phyloP scores from a whole-genome alignment of 2,329 filamentous ascomycete genomes.

The Rugonectria rugulosa region DNA sequence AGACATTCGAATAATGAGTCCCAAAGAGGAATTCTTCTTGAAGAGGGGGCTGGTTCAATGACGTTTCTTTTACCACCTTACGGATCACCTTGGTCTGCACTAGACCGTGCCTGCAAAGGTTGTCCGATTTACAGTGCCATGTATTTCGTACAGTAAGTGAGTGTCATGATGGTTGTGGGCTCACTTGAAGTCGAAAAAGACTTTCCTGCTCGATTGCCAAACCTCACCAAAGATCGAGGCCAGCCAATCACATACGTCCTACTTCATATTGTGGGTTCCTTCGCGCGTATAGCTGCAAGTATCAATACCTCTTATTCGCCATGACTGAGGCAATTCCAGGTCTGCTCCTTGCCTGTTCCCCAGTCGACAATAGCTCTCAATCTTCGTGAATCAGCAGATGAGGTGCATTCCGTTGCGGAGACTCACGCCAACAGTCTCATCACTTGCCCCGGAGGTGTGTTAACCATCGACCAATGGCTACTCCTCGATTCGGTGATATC shows the following conservation, averaged over 20 bases:
- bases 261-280: conserved; percentile 1
- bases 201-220: conserved; percentile 1
- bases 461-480: not conserved
- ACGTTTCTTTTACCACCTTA: not conserved
- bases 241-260: conserved; percentile 11
- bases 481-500: not conserved
- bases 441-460: not conserved
- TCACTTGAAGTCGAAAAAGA: conserved; percentile 23
- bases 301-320: not conserved
- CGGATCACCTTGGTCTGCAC: no score
- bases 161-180: no score
- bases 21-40: not conserved
- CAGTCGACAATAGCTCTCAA: not conserved
- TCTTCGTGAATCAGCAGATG: not conserved
- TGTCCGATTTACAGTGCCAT: no score
- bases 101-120: not conserved
- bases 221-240: not conserved
- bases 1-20: not conserved
- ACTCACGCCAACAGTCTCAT: conserved; percentile 9
- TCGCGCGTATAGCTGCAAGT: not conserved
- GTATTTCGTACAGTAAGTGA: no score
- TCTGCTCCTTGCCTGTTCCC: no score
- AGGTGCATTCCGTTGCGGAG: conserved; percentile 3
- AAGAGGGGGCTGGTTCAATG: not conserved
- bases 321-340: no score